Conservation (phyloP, 1,139 yeast species). For the Spencermartinsiella ligniputridi region DNA sequence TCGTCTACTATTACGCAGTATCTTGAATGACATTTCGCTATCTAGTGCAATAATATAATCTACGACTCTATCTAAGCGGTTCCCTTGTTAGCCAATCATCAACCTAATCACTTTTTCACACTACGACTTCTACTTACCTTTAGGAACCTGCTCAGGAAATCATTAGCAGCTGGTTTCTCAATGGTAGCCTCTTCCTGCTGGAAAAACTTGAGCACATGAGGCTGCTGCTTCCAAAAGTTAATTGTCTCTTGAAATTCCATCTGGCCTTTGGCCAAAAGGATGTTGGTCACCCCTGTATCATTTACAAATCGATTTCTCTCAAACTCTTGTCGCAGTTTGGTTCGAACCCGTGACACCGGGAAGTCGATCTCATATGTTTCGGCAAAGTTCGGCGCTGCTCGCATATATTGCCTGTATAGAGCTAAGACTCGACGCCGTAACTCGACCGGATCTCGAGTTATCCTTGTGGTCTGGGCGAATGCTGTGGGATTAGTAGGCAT, state of each 20-base stretch:
- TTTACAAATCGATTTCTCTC: slow-evolving; percentile 76
- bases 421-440: slow-evolving; percentile 61
- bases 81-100: slow-evolving; percentile 43
- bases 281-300: slow-evolving; percentile 61
- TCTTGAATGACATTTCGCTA: background rate
- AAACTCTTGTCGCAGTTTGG: slow-evolving; percentile 84
- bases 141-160: slow-evolving; percentile 65
- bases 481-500: slow-evolving; percentile 73
- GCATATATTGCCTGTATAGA: slow-evolving; percentile 65
- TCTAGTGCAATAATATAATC: background rate
- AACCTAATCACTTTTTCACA: too few relatives aligned
- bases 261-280: slow-evolving; percentile 75
- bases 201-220: slow-evolving; percentile 80
- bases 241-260: slow-evolving; percentile 87
- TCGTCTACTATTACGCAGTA: too few relatives aligned
- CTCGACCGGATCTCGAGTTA: slow-evolving; percentile 58
- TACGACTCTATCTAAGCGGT: slow-evolving; percentile 13
- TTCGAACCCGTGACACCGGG: slow-evolving; percentile 77
- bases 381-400: slow-evolving; percentile 40
- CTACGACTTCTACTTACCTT: slow-evolving; percentile 11
- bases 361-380: slow-evolving; percentile 75
- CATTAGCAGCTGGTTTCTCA: slow-evolving; percentile 29
- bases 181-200: slow-evolving; percentile 51
- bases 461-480: slow-evolving; percentile 77
- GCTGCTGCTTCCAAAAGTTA: slow-evolving; percentile 86